Conservation (phyloP, 2,329 filamentous ascomycete species). For the Peltaster fructicola region DNA sequence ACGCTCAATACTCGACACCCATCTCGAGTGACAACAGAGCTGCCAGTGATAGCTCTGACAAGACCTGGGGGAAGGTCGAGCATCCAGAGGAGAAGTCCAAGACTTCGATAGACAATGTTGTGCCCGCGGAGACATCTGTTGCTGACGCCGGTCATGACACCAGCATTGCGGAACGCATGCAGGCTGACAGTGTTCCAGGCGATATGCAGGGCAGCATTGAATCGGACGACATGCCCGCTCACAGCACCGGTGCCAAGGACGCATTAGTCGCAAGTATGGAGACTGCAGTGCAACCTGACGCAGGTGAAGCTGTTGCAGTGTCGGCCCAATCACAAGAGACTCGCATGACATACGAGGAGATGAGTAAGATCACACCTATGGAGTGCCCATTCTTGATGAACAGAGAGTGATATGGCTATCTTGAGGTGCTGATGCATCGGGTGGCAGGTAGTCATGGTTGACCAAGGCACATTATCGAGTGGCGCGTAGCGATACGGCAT, state of each 20-base stretch:
- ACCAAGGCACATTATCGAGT: too few relatives aligned
- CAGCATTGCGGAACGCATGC: too few relatives aligned
- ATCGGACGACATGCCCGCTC: neutral
- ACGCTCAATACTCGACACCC: conserved; percentile 9
- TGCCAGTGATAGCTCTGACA: conserved; percentile 2
- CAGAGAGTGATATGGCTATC: too few relatives aligned
- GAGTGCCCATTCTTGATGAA: conserved; percentile 24
- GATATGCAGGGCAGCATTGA: conserved; percentile 2
- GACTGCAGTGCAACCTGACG: conserved; percentile 13
- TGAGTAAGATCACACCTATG: conserved; percentile 14
- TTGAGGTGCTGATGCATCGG: too few relatives aligned
- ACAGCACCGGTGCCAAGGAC: conserved; percentile 8
- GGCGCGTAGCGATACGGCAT: too few relatives aligned
- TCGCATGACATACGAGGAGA: conserved; percentile 20
- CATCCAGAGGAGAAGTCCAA: conserved; percentile 1
- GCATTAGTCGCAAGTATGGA: too few relatives aligned
- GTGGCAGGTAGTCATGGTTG: too few relatives aligned
- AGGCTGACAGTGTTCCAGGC: too few relatives aligned
- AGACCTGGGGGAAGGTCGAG: conserved; percentile 2
- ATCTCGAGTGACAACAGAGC: conserved; percentile 4
- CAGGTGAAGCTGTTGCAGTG: conserved; percentile 21
- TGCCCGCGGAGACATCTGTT: too few relatives aligned
- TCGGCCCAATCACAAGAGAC: conserved; percentile 17
- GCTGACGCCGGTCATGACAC: neutral
- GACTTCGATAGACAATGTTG: neutral